Evolutionary conservation across 805 yeast species (phyloP), one percentile per base, ranked within the genome.

Genomic region (Candida incommunis): DNA sequence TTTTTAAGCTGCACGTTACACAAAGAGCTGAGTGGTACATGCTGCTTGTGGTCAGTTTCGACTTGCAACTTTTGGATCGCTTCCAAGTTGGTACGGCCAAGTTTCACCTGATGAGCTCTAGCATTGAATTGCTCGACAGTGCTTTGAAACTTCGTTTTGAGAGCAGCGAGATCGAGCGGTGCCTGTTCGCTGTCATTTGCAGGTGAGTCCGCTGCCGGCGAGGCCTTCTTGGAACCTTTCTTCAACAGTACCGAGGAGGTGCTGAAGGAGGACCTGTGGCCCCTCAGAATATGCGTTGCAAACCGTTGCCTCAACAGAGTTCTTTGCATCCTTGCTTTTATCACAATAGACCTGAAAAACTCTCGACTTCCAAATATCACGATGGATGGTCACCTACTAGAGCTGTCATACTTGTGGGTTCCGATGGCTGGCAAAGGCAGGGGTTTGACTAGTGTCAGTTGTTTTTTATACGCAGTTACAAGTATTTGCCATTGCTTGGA

Each of bases 71-170:
- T 59, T 58, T 82, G 81, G 53, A 86, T 83, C 18, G 80, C 71
- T 24, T 66, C 67, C 1, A 88, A 79, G 53, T 78, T 78, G 2
- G 84, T 69, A 45, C 73, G 75, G 3, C 94, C 95, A 57, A 79
- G 67, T 55, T 77, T 82, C 41, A 77, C 65, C 49, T 80, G 86
- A 42, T 72, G 72, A 25, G 81, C 64, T 47, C 70, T 71, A 49
- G 74, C 75, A 43, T 70, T 65, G 56, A 78, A 81, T 34, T 63
- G 58, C 1, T 72, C 76, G 5, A 81, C 50, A 0, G 80, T 63
- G 9, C 63, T 60, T 24, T 72, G 65, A 54, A 75, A 80, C 43
- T 67, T 64, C 2, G 49, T 37, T 27, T 68, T 70, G 16, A 71
- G 62, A 25, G 64, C 70, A 13, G 56, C 58, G 53, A 68, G 51